phyloP scores from a whole-genome alignment of 345 rosid genomes.

The Citrus inodora region DNA sequence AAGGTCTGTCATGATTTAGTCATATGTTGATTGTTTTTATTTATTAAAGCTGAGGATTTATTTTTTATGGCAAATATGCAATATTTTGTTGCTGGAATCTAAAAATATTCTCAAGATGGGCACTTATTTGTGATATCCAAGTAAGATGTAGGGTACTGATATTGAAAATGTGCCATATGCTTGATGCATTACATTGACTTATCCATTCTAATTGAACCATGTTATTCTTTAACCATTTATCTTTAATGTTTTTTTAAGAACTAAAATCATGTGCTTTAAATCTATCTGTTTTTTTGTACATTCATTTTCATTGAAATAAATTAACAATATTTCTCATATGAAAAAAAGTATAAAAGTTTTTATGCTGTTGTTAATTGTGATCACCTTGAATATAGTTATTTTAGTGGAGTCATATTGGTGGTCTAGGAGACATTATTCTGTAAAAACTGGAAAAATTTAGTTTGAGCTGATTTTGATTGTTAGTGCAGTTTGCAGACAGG shows the following conservation, averaged over 20 bases:
- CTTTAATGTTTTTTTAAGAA: neutral
- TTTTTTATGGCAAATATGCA: neutral
- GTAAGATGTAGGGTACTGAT: neutral
- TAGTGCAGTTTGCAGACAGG: neutral
- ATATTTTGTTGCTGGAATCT: neutral
- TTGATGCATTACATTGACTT: neutral
- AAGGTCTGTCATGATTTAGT: slow-evolving; percentile 48
- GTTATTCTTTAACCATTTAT: neutral
- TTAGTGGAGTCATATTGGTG: neutral
- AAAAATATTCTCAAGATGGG: neutral
- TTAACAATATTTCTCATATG: neutral
- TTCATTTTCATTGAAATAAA: neutral
- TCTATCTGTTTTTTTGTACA: neutral
- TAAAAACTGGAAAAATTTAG: neutral
- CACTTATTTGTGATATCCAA: neutral
- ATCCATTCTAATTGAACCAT: no score
- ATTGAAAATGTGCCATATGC: neutral
- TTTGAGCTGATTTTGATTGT: neutral
- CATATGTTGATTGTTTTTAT: neutral
- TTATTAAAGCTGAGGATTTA: neutral
- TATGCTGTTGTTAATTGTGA: neutral
- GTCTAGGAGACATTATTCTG: neutral
- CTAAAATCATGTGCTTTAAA: neutral
- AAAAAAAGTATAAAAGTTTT: neutral
- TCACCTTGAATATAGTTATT: neutral